Evolutionary conservation across 1,284 basidiomycete species (phyloP), one percentile per base, ranked within the genome.

Genomic region (Papiliotrema fonsecae): DNA sequence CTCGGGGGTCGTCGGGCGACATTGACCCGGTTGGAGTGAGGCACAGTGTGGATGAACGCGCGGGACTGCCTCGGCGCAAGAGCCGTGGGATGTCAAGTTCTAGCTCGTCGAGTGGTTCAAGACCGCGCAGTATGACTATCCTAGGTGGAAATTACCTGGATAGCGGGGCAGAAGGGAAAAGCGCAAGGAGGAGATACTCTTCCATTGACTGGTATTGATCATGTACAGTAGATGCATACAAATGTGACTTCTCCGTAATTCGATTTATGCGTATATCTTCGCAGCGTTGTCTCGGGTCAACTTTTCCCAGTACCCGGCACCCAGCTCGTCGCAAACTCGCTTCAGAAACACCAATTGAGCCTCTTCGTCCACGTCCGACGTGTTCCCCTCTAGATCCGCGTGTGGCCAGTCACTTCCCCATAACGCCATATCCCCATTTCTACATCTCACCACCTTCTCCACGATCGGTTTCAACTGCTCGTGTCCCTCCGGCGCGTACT

Each of bases 91-190:
- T n/a, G n/a, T n/a, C n/a, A n/a, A n/a, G n/a, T n/a, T n/a, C n/a
- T 26, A 18, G 7, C 16, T 22, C 14, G 25, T 16, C 19, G 18
- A 24, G 4, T 22, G 44, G 21, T 24, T n/a, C 13, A 27, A 18
- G 45, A 32, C 40, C 50, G 4, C 49, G 34, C 38, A 45, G 50
- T 37, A 18, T 50, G 27, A 42, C 47, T 19, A 40, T 52, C 14
- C 47, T 56, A 19, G 54, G 54, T 2, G 54, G 54, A 9, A 25
- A 39, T 4, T 56, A 52, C 42, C 31, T 56, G 39, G 48, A 52
- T 34, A 51, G 54, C 5, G 44, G 54, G 34, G 44, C 25, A n/a
- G 54, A 52, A 30, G 13, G 31, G 25, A 21, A 40, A n/a, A n/a
- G n/a, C n/a, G n/a, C n/a, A 13, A 6, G 21, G n/a, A 13, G 42